Percentiles rank a stretch among this genome's conserved stretches.
Conservation (phyloP, 352 stramenopile genomes). For the Phytophthora chlamydospora region DNA sequence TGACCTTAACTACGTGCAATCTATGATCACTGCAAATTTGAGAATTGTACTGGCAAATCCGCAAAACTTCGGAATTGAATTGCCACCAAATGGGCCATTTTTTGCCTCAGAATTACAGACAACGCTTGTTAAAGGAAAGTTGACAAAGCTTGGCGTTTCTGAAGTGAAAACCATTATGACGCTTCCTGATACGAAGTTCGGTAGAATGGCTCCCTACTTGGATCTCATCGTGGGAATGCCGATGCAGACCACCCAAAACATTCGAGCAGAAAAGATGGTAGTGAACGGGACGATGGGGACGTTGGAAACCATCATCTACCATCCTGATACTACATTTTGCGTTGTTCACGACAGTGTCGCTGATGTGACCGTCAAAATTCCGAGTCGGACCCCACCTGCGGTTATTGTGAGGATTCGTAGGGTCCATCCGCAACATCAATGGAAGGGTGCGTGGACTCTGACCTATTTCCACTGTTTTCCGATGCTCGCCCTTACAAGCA, state of each 20-base stretch:
- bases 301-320: constrained; percentile 8
- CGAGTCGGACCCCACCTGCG: background rate
- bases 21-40: no score
- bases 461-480: constrained; percentile 20
- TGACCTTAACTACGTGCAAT: no score
- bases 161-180: constrained; percentile 3
- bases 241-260: constrained; percentile 10
- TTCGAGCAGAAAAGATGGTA: constrained; percentile 9
- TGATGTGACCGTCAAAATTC: constrained; percentile 5
- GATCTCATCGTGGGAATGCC: constrained; percentile 10
- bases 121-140: constrained; percentile 5
- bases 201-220: constrained; percentile 5
- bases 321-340: constrained; percentile 3
- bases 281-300: constrained; percentile 12
- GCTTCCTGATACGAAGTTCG: constrained; percentile 11
- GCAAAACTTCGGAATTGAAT: no score
- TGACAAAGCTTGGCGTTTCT: background rate
- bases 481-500: constrained; percentile 1
- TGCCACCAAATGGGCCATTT: no score
- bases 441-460: background rate
- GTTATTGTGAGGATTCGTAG: constrained; percentile 1
- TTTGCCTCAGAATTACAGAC: background rate
- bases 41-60: constrained; percentile 7
- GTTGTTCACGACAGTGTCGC: constrained; percentile 10
- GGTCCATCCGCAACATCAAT: background rate